phyloP scores from a whole-genome alignment of 2,329 filamentous ascomycete species.

The Phialophora tarda region DNA sequence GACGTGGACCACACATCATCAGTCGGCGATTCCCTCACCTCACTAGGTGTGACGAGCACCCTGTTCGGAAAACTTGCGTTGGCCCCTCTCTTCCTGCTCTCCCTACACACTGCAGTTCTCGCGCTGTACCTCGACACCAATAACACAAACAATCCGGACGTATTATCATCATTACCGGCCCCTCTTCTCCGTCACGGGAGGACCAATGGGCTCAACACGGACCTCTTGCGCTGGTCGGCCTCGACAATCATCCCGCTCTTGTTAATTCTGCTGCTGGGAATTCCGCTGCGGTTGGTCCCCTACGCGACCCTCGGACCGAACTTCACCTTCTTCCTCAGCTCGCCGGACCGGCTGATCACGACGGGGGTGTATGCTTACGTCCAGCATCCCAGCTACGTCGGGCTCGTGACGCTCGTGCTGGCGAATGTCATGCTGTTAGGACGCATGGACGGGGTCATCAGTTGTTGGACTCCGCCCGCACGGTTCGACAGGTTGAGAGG shows the following conservation, averaged over 20 bases:
- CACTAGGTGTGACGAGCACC: not conserved
- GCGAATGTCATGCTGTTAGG: not conserved
- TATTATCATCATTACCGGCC: too few species aligned
- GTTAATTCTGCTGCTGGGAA: constrained; percentile 1
- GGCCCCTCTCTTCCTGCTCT: not conserved
- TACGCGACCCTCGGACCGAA: constrained; percentile 56
- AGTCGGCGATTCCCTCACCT: not conserved
- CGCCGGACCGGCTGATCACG: constrained; percentile 55
- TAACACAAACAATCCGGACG: not conserved
- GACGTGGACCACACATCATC: not conserved
- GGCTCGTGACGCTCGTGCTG: constrained; percentile 45
- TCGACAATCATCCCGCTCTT: not conserved
- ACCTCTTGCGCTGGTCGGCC: not conserved
- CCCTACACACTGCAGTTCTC: not conserved
- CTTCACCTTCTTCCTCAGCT: constrained; percentile 60
- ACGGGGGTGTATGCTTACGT: constrained; percentile 57
- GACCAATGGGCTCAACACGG: not conserved
- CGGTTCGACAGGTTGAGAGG: not conserved
- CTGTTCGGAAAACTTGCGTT: not conserved
- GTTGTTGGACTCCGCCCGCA: not conserved
- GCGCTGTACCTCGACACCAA: too few species aligned
- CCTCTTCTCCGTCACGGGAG: not conserved
- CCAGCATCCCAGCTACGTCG: constrained; percentile 62
- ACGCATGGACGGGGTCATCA: not conserved
- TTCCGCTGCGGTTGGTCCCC: constrained; percentile 46